Conservation (phyloP, 2,329 filamentous ascomycete species). For the Aspergillus novoparasiticus region DNA sequence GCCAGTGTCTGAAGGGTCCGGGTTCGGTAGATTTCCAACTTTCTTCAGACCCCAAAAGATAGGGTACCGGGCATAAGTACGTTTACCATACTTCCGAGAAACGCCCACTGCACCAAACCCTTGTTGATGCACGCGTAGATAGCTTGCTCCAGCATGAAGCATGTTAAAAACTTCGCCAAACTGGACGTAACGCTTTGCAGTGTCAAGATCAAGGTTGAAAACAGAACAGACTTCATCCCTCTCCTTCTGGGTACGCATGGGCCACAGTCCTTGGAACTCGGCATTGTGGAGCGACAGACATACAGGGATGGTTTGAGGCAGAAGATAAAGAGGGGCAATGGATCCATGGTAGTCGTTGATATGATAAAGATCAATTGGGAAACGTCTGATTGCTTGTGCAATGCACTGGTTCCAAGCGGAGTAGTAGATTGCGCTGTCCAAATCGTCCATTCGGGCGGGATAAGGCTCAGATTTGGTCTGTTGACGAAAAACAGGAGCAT, state of each 20-base stretch:
- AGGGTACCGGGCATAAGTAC: constrained; percentile 66
- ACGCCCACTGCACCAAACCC: constrained; percentile 70
- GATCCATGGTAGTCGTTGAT: constrained; percentile 69
- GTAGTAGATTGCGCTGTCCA: constrained; percentile 69
- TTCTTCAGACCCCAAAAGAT: constrained; percentile 69
- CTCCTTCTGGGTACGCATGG: constrained; percentile 64
- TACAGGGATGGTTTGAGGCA: constrained; percentile 63
- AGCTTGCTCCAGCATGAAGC: constrained; percentile 67
- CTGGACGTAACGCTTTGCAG: constrained; percentile 64
- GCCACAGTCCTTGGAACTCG: constrained; percentile 70
- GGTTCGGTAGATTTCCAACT: constrained; percentile 66
- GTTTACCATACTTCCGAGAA: constrained; percentile 68
- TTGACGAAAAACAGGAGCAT: constrained; percentile 67
- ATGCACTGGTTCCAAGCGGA: constrained; percentile 73
- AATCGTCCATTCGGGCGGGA: constrained; percentile 69
- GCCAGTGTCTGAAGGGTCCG: constrained; percentile 65
- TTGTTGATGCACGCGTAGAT: constrained; percentile 67
- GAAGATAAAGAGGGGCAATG: constrained; percentile 64
- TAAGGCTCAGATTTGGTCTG: constrained; percentile 66
- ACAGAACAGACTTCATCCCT: constrained; percentile 65
- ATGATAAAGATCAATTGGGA: constrained; percentile 66
- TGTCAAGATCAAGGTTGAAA: constrained; percentile 61
- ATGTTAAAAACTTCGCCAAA: constrained; percentile 72
- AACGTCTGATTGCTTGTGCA: constrained; percentile 63
- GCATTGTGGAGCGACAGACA: constrained; percentile 69